These are phyloP conservation scores for Hymenoscyphus scutula DNA, from an alignment of 2,329 filamentous ascomycete genomes.

Conservation along the genomic window DNA sequence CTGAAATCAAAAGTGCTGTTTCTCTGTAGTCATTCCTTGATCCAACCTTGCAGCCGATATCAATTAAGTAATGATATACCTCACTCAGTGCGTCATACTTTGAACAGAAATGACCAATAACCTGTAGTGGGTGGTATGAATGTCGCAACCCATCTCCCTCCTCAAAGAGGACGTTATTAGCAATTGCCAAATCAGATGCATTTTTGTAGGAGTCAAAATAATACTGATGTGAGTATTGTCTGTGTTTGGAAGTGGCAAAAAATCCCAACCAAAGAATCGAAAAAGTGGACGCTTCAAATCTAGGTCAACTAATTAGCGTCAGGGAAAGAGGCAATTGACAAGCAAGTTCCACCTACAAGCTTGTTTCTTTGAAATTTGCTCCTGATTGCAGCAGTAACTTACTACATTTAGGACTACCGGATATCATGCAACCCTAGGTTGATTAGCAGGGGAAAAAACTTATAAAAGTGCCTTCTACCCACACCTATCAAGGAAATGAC, in stretches of 20 bases:
- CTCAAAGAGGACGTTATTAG: neutral
- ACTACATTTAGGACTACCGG: neutral
- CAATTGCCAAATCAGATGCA: neutral
- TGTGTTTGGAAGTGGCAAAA: too few species aligned
- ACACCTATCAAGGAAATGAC: neutral
- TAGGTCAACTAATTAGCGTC: neutral
- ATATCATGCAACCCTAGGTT: neutral
- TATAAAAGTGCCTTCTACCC: neutral
- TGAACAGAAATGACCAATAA: too few species aligned
- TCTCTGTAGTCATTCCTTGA: neutral
- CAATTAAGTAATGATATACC: neutral
- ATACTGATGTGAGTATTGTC: neutral
- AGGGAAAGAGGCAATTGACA: too few species aligned
- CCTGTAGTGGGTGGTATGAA: too few species aligned
- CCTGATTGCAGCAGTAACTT: neutral
- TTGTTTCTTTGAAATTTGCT: neutral
- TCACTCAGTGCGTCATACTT: too few species aligned
- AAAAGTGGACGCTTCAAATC: neutral
- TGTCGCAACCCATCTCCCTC: too few species aligned
- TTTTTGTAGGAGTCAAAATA: too few species aligned
- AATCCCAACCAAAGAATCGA: neutral
- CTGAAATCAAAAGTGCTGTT: neutral
- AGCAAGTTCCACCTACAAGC: neutral
- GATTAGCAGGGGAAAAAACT: neutral
- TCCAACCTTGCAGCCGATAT: neutral